These are phyloP conservation scores for Colletotrichum australisinense DNA, from an alignment of 2,329 filamentous ascomycete species.

Conservation along the genomic window DNA sequence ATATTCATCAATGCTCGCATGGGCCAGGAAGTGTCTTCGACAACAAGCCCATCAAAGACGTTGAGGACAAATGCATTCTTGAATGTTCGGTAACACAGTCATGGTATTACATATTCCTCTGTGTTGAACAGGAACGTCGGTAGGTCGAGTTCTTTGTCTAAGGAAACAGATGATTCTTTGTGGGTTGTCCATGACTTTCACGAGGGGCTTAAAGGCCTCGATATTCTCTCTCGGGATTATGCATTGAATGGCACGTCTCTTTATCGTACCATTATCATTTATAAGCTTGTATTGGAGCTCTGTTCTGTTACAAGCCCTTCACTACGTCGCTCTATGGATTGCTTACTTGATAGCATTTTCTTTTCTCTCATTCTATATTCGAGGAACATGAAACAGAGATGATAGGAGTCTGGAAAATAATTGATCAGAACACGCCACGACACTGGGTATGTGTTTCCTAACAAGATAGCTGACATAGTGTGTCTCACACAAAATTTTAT, in stretches of 20 bases:
- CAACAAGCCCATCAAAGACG: neutral
- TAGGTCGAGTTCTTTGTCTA: neutral
- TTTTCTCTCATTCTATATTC: too few species aligned
- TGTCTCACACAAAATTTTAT: too few species aligned
- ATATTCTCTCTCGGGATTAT: neutral
- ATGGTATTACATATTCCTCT: neutral
- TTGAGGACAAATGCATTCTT: neutral
- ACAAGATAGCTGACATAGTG: too few species aligned
- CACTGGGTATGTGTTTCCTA: too few species aligned
- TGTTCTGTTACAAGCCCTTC: too few species aligned
- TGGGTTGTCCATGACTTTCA: neutral
- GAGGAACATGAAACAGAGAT: too few species aligned
- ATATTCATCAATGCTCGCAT: neutral
- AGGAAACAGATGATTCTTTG: neutral
- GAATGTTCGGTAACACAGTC: neutral
- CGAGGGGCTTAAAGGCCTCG: neutral
- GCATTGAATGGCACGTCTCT: neutral
- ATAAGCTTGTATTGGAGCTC: too few species aligned
- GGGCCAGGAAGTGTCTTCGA: neutral
- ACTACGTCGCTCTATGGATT: too few species aligned
- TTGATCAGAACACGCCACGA: too few species aligned
- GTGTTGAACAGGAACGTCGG: neutral
- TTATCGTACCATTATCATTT: too few species aligned
- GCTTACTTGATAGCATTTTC: too few species aligned
- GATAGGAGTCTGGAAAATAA: too few species aligned